Conservation (phyloP, 2,329 filamentous ascomycete species). For the Monilinia laxa region DNA sequence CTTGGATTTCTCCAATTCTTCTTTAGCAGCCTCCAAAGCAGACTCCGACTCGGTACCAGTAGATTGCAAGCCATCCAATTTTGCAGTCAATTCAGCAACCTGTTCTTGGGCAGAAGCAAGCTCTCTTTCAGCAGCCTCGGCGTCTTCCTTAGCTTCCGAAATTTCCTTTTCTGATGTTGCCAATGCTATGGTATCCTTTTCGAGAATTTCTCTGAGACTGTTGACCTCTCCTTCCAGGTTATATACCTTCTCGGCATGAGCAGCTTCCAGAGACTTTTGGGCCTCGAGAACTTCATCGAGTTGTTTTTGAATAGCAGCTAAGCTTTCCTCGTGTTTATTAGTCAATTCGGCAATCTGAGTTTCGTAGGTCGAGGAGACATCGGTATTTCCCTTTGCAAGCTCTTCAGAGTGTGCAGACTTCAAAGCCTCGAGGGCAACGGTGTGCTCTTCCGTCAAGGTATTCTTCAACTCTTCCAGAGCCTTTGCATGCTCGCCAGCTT, state of each 20-base stretch:
- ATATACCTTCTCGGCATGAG: conserved; percentile 48
- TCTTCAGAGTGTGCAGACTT: conserved; percentile 54
- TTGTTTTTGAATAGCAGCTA: conserved; percentile 54
- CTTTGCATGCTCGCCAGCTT: conserved; percentile 28
- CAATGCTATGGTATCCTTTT: conserved; percentile 35
- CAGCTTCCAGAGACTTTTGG: conserved; percentile 47
- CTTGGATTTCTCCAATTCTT: conserved; percentile 41
- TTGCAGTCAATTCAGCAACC: conserved; percentile 29
- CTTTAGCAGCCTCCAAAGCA: conserved; percentile 46
- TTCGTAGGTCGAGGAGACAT: conserved; percentile 48
- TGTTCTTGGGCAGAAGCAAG: conserved; percentile 44
- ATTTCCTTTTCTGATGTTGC: conserved; percentile 43
- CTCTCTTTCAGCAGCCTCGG: conserved; percentile 45
- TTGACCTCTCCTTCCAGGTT: conserved; percentile 48
- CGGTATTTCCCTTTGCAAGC: conserved; percentile 48
- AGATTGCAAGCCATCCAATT: conserved; percentile 45
- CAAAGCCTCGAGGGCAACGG: conserved; percentile 50
- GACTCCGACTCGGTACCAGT: conserved; percentile 45
- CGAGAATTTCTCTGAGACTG: conserved; percentile 50
- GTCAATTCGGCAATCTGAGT: conserved; percentile 52
- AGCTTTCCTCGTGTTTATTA: conserved; percentile 49
- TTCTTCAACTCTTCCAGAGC: conserved; percentile 51
- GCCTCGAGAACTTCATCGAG: conserved; percentile 53
- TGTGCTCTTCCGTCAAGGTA: conserved; percentile 52
- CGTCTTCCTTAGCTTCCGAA: conserved; percentile 50